A percentile compares a stretch with the other conserved stretches of the same genome.
Conservation (phyloP, 768 basidiomycete genomes). For the Lentinus brumalis region DNA sequence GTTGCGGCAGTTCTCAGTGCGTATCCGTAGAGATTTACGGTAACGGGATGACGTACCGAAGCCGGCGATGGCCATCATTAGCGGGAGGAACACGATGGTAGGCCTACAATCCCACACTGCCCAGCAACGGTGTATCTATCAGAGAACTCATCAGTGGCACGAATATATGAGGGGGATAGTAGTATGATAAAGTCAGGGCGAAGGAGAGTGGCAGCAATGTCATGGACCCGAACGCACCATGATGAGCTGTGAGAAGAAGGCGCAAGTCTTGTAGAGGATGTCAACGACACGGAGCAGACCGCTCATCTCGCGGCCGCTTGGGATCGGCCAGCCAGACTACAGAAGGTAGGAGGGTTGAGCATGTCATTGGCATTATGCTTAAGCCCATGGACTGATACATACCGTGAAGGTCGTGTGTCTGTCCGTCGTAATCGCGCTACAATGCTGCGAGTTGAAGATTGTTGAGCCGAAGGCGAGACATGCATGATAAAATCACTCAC, state of each 20-base stretch:
- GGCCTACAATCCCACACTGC: slow-evolving; percentile 11
- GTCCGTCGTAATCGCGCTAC: slow-evolving; percentile 11
- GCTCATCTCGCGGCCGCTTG: slow-evolving; percentile 10
- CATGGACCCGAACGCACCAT: neutral
- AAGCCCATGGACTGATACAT: neutral
- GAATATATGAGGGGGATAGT: neutral
- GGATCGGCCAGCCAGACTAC: slow-evolving; percentile 8
- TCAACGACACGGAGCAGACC: slow-evolving; percentile 9
- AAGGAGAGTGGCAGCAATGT: neutral
- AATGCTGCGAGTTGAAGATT: slow-evolving; percentile 3
- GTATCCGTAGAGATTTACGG: neutral
- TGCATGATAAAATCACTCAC: neutral
- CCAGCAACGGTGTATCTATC: slow-evolving; percentile 20
- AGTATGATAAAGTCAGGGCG: neutral
- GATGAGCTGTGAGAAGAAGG: slow-evolving; percentile 11
- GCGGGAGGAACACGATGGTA: slow-evolving; percentile 2
- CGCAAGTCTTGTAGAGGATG: slow-evolving; percentile 1
- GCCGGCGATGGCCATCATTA: slow-evolving; percentile 3
- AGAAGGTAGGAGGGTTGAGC: neutral
- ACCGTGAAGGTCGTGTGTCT: slow-evolving; percentile 10
- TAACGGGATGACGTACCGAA: slow-evolving; percentile 6
- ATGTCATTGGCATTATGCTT: neutral
- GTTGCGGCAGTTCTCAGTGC: neutral
- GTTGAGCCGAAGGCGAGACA: neutral
- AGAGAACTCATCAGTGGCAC: neutral